A percentile compares a stretch with the other conserved stretches of the same genome.
Evolutionary conservation across 2,329 filamentous ascomycete genomes (phyloP).

Genomic region (Fusarium armeniacum): DNA sequence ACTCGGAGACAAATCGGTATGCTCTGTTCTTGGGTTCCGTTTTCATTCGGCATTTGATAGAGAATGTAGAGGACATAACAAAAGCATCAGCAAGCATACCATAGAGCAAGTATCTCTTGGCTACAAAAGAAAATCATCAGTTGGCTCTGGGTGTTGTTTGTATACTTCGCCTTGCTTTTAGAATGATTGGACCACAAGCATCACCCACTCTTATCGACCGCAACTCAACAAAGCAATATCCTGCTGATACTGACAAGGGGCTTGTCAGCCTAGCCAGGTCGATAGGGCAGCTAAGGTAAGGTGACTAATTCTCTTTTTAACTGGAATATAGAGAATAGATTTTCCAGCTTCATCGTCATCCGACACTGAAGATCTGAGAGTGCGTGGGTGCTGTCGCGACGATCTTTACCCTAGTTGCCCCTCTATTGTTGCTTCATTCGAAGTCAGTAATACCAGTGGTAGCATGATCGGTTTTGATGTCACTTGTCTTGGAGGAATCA

Average conservation of each 20-base stretch:
- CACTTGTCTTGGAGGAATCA: conserved; percentile 9
- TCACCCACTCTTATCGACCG: neutral
- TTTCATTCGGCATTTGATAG: neutral
- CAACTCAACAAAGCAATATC: conserved; percentile 33
- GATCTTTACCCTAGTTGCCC: conserved; percentile 22
- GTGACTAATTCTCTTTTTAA: neutral
- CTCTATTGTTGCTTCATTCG: conserved; percentile 2
- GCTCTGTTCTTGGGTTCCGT: conserved; percentile 1
- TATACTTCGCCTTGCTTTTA: conserved; percentile 21
- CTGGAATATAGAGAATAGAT: neutral
- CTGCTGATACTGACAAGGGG: conserved; percentile 5
- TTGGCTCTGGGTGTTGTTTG: neutral
- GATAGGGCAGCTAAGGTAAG: neutral
- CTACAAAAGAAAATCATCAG: neutral
- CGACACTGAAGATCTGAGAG: neutral
- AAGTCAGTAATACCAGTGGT: neutral
- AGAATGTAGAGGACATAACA: neutral
- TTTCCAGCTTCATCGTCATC: neutral
- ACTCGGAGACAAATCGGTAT: neutral
- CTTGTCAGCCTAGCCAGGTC: conserved; percentile 1
- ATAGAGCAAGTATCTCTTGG: conserved; percentile 3
- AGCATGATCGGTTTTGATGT: neutral
- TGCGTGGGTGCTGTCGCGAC: conserved; percentile 8
- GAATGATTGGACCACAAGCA: conserved; percentile 32
- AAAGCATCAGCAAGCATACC: neutral